Evolutionary conservation across 306 rosid species (phyloP).

Genomic region (Hippophae rhamnoides): DNA sequence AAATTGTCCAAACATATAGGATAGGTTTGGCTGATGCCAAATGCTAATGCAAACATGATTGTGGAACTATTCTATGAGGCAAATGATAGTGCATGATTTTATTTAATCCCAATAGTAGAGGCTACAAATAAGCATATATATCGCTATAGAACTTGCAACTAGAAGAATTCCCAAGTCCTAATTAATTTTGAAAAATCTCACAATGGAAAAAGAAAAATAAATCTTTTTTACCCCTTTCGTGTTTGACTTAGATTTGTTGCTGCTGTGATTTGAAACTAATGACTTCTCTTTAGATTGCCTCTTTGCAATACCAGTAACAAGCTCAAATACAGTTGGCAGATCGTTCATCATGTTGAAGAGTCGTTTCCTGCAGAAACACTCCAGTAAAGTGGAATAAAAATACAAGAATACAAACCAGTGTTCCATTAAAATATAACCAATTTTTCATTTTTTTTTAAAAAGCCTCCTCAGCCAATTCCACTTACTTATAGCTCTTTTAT

Average conservation of each 20-base stretch:
- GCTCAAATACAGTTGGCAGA: slow-evolving; percentile 55
- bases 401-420: not conserved
- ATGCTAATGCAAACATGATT: too few species aligned
- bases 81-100: too few species aligned
- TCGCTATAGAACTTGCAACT: not conserved
- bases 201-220: not conserved
- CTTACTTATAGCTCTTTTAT: too few species aligned
- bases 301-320: slow-evolving; percentile 38
- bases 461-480: too few species aligned
- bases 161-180: not conserved
- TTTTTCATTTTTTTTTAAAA: too few species aligned
- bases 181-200: not conserved
- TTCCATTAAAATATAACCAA: not conserved
- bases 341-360: slow-evolving; percentile 61
- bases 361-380: slow-evolving; percentile 32
- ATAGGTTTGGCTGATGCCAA: too few species aligned
- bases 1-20: too few species aligned
- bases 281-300: slow-evolving; percentile 53
- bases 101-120: not conserved
- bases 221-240: slow-evolving; percentile 52
- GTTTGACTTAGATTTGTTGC: slow-evolving; percentile 50
- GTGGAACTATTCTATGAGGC: too few species aligned
- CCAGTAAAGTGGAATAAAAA: not conserved
- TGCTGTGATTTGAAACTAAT: slow-evolving; percentile 37
- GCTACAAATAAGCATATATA: not conserved